A percentile compares a stretch with the other conserved stretches of the same genome.
These are phyloP conservation scores for Penicillium samsonianum DNA, from an alignment of 495 filamentous ascomycete genomes.

Conservation along the genomic window DNA sequence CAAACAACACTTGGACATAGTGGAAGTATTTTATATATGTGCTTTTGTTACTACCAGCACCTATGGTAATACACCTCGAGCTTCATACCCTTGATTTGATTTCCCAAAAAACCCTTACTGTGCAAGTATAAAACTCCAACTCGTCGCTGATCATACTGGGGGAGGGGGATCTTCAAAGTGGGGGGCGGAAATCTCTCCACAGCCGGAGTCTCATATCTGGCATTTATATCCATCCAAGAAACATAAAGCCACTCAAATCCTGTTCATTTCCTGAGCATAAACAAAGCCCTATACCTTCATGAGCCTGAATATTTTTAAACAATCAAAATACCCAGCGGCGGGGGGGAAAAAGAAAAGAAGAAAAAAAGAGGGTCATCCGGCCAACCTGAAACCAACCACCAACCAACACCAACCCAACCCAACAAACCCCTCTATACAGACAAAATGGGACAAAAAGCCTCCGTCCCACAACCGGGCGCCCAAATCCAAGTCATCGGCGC, in stretches of 20 bases:
- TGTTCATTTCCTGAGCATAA: background rate
- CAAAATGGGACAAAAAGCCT: slow-evolving; percentile 26
- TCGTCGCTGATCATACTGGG: background rate
- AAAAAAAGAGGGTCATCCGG: background rate
- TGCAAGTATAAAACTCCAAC: background rate
- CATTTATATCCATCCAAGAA: background rate
- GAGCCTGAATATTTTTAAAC: background rate
- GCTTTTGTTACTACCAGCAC: background rate
- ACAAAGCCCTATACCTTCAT: background rate
- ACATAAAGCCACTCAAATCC: background rate
- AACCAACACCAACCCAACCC: background rate
- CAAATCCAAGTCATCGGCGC: slow-evolving; percentile 50
- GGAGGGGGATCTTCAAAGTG: slow-evolving; percentile 5
- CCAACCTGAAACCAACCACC: background rate
- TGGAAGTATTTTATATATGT: background rate
- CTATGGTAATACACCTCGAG: background rate
- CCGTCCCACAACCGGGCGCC: slow-evolving; percentile 17
- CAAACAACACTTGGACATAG: background rate
- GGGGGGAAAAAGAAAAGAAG: too few species aligned
- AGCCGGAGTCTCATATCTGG: slow-evolving; percentile 1
- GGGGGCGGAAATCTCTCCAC: slow-evolving; percentile 1
- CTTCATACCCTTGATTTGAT: background rate
- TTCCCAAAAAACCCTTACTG: background rate
- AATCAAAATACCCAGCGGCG: background rate
- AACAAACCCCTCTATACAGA: background rate